These are phyloP conservation scores for Phylloporus rhodoxanthus DNA, from an alignment of 768 basidiomycete species.

Conservation along the genomic window DNA sequence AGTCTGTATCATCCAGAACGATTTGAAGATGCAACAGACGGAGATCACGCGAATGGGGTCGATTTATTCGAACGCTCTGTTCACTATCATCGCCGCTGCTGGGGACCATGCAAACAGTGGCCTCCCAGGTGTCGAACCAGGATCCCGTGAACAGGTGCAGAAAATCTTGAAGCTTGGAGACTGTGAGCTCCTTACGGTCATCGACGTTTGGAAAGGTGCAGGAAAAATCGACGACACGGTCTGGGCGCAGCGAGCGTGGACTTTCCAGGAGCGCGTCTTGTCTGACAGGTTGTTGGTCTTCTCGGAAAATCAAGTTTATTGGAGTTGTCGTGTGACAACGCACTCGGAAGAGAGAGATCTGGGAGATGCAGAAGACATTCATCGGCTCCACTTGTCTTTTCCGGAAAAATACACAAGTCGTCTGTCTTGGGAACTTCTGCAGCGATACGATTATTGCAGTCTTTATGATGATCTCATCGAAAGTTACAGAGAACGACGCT, in stretches of 20 bases:
- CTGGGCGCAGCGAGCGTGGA: conserved; percentile 17
- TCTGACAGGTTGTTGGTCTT: conserved; percentile 15
- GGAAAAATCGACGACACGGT: conserved; percentile 1
- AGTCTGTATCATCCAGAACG: conserved; percentile 20
- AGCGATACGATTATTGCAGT: not conserved
- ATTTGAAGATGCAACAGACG: conserved; percentile 9
- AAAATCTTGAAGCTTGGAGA: conserved; percentile 6
- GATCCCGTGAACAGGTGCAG: conserved; percentile 6
- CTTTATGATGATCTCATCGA: not conserved
- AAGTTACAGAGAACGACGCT: conserved; percentile 7
- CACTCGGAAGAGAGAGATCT: conserved; percentile 13
- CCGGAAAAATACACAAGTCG: too few species aligned
- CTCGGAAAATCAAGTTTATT: conserved; percentile 15
- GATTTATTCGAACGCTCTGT: conserved; percentile 14
- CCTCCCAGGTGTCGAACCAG: conserved; percentile 5
- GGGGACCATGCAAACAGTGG: conserved; percentile 8
- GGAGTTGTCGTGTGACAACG: conserved; percentile 8
- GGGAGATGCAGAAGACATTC: conserved; percentile 1
- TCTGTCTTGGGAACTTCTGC: not conserved
- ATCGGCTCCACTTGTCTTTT: not conserved
- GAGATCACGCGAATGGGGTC: conserved; percentile 21
- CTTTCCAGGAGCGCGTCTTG: conserved; percentile 16
- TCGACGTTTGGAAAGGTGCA: conserved; percentile 1
- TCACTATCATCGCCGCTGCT: conserved; percentile 18
- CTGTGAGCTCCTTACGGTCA: conserved; percentile 10